Conservation (phyloP, 2,329 filamentous ascomycete genomes). For the Epichloe sp. region DNA sequence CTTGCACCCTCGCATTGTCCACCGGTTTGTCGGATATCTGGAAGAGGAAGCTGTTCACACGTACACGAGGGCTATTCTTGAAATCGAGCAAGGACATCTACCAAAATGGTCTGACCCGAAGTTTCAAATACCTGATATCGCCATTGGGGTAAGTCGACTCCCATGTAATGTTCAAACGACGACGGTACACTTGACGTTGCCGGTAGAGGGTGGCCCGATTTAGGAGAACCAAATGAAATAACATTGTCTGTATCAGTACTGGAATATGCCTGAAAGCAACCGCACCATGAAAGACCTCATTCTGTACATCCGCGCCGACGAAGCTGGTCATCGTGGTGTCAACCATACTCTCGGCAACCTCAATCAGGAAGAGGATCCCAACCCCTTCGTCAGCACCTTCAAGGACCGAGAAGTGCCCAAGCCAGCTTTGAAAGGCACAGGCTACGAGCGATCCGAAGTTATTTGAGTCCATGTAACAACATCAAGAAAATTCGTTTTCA, state of each 20-base stretch:
- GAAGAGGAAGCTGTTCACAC: slow-evolving; percentile 96
- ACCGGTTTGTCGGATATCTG: slow-evolving; percentile 92
- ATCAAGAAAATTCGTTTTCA: too few species aligned
- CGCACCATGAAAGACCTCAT: slow-evolving; percentile 77
- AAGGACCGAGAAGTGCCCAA: slow-evolving; percentile 57
- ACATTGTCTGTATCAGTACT: slow-evolving; percentile 45
- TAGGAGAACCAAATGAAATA: neutral
- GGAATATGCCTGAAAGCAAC: slow-evolving; percentile 79
- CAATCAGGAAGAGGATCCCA: slow-evolving; percentile 73
- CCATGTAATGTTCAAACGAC: neutral
- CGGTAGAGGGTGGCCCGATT: too few species aligned
- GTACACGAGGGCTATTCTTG: slow-evolving; percentile 78
- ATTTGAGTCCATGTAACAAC: slow-evolving; percentile 28
- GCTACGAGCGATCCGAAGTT: slow-evolving; percentile 76
- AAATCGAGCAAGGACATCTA: slow-evolving; percentile 73
- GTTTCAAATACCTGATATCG: slow-evolving; percentile 75
- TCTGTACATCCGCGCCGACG: slow-evolving; percentile 79
- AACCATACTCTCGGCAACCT: slow-evolving; percentile 92
- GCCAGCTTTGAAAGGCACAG: slow-evolving; percentile 48
- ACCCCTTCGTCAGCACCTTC: slow-evolving; percentile 80
- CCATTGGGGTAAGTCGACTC: slow-evolving; percentile 39
- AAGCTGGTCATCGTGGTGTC: slow-evolving; percentile 82
- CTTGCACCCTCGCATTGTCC: slow-evolving; percentile 71
- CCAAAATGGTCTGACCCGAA: slow-evolving; percentile 63
- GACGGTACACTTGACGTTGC: too few species aligned